phyloP scores from a whole-genome alignment of 73 alveolate species.

The Halteria grandinella region DNA sequence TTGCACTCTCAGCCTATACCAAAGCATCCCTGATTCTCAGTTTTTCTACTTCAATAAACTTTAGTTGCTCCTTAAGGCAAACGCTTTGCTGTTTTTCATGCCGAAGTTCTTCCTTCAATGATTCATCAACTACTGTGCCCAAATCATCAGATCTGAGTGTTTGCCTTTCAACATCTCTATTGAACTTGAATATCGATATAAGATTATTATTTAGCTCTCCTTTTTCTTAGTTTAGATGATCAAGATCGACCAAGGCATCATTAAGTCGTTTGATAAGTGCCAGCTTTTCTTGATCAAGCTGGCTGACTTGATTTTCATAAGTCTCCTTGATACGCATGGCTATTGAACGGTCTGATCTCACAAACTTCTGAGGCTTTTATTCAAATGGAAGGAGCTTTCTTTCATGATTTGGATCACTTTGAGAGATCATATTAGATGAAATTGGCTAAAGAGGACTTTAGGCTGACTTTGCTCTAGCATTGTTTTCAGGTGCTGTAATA shows the following conservation, averaged over 20 bases:
- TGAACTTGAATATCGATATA: conserved; percentile 6
- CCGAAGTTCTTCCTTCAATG: conserved; percentile 9
- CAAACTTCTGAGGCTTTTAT: background rate
- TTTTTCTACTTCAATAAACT: conserved; percentile 8
- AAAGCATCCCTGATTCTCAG: conserved; percentile 1
- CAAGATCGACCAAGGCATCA: conserved; percentile 12
- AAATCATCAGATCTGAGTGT: conserved; percentile 23
- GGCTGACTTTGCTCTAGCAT: too few species aligned
- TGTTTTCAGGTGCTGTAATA: too few species aligned
- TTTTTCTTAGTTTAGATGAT: conserved; percentile 23
- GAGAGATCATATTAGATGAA: too few species aligned
- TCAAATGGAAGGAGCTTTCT: too few species aligned
- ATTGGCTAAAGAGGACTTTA: too few species aligned
- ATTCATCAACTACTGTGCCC: conserved; percentile 26
- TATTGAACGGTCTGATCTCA: conserved; percentile 41
- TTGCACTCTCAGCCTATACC: too few species aligned
- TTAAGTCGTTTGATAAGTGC: conserved; percentile 11
- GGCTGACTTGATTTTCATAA: conserved; percentile 14
- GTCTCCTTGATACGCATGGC: conserved; percentile 48
- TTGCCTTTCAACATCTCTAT: conserved; percentile 33
- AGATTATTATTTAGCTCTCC: conserved; percentile 1
- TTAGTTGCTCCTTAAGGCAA: conserved; percentile 16
- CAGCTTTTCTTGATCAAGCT: conserved; percentile 4
- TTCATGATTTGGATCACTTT: too few species aligned
- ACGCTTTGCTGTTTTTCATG: conserved; percentile 20